Conservation (phyloP, 2,329 filamentous ascomycete genomes). For the Ascochyta pisi region DNA sequence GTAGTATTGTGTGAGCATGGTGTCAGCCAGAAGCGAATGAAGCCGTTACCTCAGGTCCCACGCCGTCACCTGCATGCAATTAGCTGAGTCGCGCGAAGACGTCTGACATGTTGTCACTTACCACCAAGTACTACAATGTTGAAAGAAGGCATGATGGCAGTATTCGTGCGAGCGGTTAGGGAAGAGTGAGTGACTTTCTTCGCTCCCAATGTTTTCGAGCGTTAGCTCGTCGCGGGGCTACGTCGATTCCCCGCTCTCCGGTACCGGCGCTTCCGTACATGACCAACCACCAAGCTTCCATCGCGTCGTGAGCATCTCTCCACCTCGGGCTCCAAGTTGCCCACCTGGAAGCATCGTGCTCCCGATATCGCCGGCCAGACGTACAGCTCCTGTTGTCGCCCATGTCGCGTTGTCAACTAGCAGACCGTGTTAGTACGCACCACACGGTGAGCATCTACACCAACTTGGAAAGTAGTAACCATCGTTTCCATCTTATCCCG, state of each 20-base stretch:
- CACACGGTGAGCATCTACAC: too few relatives aligned
- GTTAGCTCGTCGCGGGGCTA: conserved; percentile 13
- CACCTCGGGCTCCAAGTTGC: not conserved
- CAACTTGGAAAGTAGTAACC: too few relatives aligned
- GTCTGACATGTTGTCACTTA: conserved; percentile 25
- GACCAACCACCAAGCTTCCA: not conserved
- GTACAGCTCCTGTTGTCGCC: not conserved
- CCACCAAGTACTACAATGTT: conserved; percentile 53
- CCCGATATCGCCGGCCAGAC: not conserved
- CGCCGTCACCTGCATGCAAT: conserved; percentile 48
- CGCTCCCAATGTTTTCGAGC: conserved; percentile 12
- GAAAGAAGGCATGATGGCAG: conserved; percentile 46
- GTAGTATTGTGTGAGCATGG: conserved; percentile 27
- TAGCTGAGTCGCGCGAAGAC: conserved; percentile 8
- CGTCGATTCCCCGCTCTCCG: conserved; percentile 10
- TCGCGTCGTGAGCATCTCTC: not conserved
- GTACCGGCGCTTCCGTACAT: conserved; percentile 1
- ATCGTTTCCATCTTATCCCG: too few relatives aligned
- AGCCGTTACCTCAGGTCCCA: conserved; percentile 50
- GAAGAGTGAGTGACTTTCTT: not conserved
- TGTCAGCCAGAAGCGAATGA: not conserved
- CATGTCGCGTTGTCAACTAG: not conserved
- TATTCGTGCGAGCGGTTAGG: conserved; percentile 4
- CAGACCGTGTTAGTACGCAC: too few relatives aligned
- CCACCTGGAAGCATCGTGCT: too few relatives aligned